phyloP scores from a whole-genome alignment of 208 protist genomes.

The Blechomonas ayalai region DNA sequence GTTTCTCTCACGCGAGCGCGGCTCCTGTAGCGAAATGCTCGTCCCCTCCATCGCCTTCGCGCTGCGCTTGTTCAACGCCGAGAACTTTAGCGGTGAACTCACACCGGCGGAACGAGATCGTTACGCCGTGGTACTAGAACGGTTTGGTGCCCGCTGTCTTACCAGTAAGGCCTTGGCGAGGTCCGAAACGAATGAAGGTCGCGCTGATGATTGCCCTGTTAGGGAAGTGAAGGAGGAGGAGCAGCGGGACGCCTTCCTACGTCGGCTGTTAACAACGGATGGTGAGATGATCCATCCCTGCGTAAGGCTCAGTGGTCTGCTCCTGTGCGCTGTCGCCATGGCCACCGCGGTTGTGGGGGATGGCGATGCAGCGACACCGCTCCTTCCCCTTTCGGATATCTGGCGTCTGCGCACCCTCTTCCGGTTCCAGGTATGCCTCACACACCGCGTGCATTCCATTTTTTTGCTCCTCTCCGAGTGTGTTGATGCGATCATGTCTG shows the following conservation, averaged over 20 bases:
- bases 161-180: background rate
- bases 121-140: conserved; percentile 24
- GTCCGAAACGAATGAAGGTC: conserved; percentile 1
- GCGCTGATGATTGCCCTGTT: no score
- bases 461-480: conserved; percentile 53
- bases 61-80: conserved; percentile 79
- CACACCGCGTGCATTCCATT: conserved; percentile 63
- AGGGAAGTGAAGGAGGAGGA: conserved; percentile 1
- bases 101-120: conserved; percentile 36
- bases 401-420: conserved; percentile 77
- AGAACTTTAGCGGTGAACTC: conserved; percentile 83
- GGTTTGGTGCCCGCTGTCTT: conserved; percentile 14
- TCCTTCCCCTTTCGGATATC: conserved; percentile 37
- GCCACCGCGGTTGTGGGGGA: conserved; percentile 7
- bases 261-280: conserved; percentile 74
- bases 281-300: conserved; percentile 76
- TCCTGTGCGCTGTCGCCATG: conserved; percentile 57
- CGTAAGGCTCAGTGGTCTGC: conserved; percentile 49
- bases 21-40: conserved; percentile 21
- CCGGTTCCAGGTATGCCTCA: conserved; percentile 70
- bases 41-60: conserved; percentile 58
- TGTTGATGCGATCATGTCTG: conserved; percentile 55
- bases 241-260: conserved; percentile 41
- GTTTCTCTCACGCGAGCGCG: conserved; percentile 19
- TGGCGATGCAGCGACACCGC: conserved; percentile 1